Conservation (phyloP, 345 rosid species). For the Aquilaria yunnanensis region DNA sequence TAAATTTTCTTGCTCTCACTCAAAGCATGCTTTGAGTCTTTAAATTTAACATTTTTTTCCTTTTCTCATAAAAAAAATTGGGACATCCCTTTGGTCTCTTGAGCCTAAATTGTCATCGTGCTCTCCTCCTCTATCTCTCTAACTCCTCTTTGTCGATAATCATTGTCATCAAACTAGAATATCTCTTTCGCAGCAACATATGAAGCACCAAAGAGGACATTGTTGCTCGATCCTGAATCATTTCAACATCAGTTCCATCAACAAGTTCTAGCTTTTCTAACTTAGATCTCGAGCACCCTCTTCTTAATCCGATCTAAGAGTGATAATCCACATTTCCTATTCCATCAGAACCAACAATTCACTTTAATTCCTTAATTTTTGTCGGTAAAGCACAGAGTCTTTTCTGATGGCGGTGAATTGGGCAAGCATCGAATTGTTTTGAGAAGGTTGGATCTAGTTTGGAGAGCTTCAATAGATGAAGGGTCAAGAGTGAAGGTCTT, state of each 20-base stretch:
- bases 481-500: slow-evolving; percentile 84
- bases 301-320: slow-evolving; percentile 68
- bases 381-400: slow-evolving; percentile 59
- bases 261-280: slow-evolving; percentile 82
- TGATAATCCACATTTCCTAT: slow-evolving; percentile 84
- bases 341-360: slow-evolving; percentile 72
- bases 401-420: slow-evolving; percentile 78
- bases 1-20: too few species aligned
- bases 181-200: slow-evolving; percentile 77
- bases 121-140: slow-evolving; percentile 53
- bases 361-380: slow-evolving; percentile 57
- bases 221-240: slow-evolving; percentile 62
- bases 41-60: too few species aligned
- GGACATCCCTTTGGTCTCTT: slow-evolving; percentile 27
- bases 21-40: too few species aligned
- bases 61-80: too few species aligned
- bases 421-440: slow-evolving; percentile 84
- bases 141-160: slow-evolving; percentile 63
- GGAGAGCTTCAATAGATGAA: slow-evolving; percentile 76
- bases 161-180: slow-evolving; percentile 45
- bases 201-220: slow-evolving; percentile 77
- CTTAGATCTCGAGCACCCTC: slow-evolving; percentile 87
- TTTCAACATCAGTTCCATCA: slow-evolving; percentile 59
- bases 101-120: slow-evolving; percentile 39
- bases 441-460: slow-evolving; percentile 71